Percentiles rank a stretch among this genome's conserved stretches.
phyloP scores from a whole-genome alignment of 108 stramenopile genomes.

The Discostella pseudostelligera region DNA sequence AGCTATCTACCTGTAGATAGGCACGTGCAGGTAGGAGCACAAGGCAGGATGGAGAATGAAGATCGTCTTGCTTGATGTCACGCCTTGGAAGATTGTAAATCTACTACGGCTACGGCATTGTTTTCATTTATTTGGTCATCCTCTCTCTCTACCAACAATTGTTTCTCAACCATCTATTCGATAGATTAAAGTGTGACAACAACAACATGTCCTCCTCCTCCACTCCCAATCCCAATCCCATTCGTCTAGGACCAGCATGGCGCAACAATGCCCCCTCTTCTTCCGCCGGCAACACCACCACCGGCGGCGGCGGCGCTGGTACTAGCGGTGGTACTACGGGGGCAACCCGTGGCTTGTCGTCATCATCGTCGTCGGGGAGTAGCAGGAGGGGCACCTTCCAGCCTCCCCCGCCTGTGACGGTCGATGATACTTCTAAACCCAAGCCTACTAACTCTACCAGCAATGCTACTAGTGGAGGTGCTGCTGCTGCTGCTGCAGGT shows the following conservation, averaged over 20 bases:
- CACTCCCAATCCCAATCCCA: too few species aligned
- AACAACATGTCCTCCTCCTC: background rate
- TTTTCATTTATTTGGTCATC: too few species aligned
- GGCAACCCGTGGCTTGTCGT: too few species aligned
- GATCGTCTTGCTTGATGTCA: too few species aligned
- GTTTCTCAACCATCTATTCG: background rate
- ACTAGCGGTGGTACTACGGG: background rate
- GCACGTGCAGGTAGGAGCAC: too few species aligned
- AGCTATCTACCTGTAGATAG: too few species aligned
- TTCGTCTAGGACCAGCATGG: conserved; percentile 36
- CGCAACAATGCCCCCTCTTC: conserved; percentile 5
- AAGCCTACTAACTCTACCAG: conserved; percentile 14
- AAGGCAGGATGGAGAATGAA: too few species aligned
- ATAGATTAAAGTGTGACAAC: too few species aligned
- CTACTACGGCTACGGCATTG: too few species aligned
- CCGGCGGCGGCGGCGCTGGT: background rate
- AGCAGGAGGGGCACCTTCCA: conserved; percentile 41
- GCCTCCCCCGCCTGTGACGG: conserved; percentile 72
- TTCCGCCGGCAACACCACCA: background rate
- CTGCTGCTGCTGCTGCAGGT: conserved; percentile 17
- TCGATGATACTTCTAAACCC: conserved; percentile 15
- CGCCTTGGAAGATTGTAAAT: too few species aligned
- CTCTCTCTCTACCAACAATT: too few species aligned
- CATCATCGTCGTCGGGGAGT: conserved; percentile 26
- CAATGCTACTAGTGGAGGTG: conserved; percentile 18